Conservation (phyloP, 768 basidiomycete genomes). For the Stropharia rugosoannulata region DNA sequence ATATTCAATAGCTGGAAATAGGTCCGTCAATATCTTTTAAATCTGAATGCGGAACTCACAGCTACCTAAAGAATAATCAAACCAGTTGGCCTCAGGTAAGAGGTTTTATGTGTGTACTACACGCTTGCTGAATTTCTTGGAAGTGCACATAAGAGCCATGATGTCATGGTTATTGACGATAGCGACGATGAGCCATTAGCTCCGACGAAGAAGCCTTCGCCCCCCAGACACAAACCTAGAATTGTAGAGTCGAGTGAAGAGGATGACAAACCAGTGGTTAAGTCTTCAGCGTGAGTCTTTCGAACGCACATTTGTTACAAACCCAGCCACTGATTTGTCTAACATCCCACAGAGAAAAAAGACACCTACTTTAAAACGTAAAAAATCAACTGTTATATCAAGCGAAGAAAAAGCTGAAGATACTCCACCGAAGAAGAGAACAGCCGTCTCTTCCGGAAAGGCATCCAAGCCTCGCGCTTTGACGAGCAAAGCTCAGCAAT, state of each 20-base stretch:
- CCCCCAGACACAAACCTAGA: slow-evolving; percentile 8
- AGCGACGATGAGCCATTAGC: slow-evolving; percentile 29
- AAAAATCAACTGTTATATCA: slow-evolving; percentile 20
- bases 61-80: slow-evolving; percentile 3
- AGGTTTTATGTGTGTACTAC: background rate
- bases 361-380: slow-evolving; percentile 14
- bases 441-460: slow-evolving; percentile 24
- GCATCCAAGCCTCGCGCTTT: slow-evolving; percentile 26
- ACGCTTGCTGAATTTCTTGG: background rate
- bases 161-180: slow-evolving; percentile 18
- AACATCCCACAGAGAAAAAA: slow-evolving; percentile 9
- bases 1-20: slow-evolving; percentile 4
- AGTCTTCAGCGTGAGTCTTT: slow-evolving; percentile 11
- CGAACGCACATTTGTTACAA: background rate
- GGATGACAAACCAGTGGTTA: slow-evolving; percentile 12
- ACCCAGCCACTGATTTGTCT: background rate
- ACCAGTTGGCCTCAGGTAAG: background rate
- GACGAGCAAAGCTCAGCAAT: slow-evolving; percentile 19
- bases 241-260: slow-evolving; percentile 34
- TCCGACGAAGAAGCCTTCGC: slow-evolving; percentile 13
- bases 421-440: slow-evolving; percentile 41
- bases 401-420: slow-evolving; percentile 39
- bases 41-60: background rate
- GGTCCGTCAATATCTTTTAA: background rate
- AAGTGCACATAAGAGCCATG: slow-evolving; percentile 7